Conservation (phyloP, 805 yeast genomes). For the Kuraishia borneana region DNA sequence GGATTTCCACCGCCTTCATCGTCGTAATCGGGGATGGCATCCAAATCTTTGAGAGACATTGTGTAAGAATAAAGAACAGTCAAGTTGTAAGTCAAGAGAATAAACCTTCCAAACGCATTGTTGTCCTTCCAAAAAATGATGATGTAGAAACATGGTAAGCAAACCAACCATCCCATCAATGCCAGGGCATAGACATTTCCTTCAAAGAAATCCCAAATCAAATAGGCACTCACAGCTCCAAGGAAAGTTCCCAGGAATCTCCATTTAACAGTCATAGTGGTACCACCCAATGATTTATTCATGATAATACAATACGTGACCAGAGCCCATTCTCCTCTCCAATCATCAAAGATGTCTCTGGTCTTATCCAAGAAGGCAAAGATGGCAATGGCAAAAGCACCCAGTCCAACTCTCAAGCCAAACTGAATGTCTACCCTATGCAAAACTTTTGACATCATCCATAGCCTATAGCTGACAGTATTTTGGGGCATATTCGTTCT, state of each 20-base stretch:
- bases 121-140: constrained; percentile 57
- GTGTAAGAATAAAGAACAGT: constrained; percentile 71
- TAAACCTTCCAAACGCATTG: constrained; percentile 58
- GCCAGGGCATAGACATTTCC: constrained; percentile 46
- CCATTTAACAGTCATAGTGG: constrained; percentile 69
- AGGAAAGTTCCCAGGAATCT: constrained; percentile 62
- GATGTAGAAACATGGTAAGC: constrained; percentile 41
- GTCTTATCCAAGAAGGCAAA: constrained; percentile 58
- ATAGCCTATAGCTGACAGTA: constrained; percentile 22
- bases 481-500: constrained; percentile 8
- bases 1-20: constrained; percentile 66
- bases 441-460: constrained; percentile 41
- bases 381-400: constrained; percentile 52
- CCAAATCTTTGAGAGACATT: constrained; percentile 44
- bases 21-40: constrained; percentile 24
- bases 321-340: constrained; percentile 80
- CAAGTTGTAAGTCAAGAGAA: constrained; percentile 64
- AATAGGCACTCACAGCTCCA: constrained; percentile 55
- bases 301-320: constrained; percentile 76
- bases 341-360: constrained; percentile 39
- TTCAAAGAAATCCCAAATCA: constrained; percentile 46
- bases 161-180: constrained; percentile 31
- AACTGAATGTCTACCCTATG: constrained; percentile 62
- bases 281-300: constrained; percentile 80
- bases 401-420: constrained; percentile 71